Evolutionary conservation across 371 early-diverging fungal species (phyloP).

Genomic region (Enterospora canceri): DNA sequence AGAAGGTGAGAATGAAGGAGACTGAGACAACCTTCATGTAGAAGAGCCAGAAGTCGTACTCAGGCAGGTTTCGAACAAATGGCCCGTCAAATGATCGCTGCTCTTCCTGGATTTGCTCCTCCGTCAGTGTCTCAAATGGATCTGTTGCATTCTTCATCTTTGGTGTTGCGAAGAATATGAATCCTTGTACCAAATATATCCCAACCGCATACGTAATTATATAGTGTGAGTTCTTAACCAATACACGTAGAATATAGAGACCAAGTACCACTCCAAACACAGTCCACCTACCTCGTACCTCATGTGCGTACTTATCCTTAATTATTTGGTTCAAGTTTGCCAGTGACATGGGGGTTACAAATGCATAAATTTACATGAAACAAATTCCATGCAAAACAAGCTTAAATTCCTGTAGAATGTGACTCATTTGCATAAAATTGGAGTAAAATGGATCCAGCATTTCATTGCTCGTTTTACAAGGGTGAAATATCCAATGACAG

Average conservation of each 20-base stretch:
- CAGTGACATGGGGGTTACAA: constrained; percentile 3
- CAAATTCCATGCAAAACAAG: no score
- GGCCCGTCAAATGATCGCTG: constrained; percentile 64
- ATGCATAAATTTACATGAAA: not conserved
- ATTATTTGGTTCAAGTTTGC: constrained; percentile 44
- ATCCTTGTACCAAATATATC: constrained; percentile 55
- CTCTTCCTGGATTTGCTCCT: constrained; percentile 67
- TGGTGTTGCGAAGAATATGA: constrained; percentile 55
- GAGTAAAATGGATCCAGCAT: no score
- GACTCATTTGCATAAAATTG: no score
- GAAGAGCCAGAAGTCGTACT: constrained; percentile 87
- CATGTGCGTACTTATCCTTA: constrained; percentile 42
- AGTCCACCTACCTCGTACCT: constrained; percentile 42
- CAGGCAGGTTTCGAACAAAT: constrained; percentile 90
- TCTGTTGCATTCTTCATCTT: constrained; percentile 52
- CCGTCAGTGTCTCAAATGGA: constrained; percentile 51
- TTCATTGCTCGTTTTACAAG: no score
- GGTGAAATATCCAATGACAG: no score
- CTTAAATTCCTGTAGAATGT: no score
- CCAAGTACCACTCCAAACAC: constrained; percentile 21
- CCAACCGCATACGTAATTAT: constrained; percentile 53
- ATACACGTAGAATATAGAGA: constrained; percentile 41
- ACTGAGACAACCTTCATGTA: constrained; percentile 24
- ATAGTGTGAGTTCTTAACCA: constrained; percentile 27
- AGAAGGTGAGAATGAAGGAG: constrained; percentile 44